These are phyloP conservation scores for Beta lomatogona DNA, from an alignment of 179 eudicot genomes.

Conservation along the genomic window DNA sequence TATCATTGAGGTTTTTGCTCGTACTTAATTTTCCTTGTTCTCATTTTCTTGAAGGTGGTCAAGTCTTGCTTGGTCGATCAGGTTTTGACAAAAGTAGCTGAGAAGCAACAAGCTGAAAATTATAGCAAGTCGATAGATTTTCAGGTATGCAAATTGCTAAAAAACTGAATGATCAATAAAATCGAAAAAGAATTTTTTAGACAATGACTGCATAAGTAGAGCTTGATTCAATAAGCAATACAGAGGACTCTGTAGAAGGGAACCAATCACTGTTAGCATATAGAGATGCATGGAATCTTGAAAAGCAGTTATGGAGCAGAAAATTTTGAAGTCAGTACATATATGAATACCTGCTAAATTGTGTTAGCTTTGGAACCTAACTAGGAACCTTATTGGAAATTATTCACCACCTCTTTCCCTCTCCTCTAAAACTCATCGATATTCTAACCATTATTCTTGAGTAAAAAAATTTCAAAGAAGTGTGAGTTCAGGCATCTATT, in stretches of 20 bases:
- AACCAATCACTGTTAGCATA: neutral
- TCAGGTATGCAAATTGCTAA: slow-evolving; percentile 30
- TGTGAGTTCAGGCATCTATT: neutral
- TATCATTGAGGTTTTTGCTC: neutral
- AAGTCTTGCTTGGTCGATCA: slow-evolving; percentile 32
- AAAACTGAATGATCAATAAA: neutral
- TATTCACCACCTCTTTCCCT: neutral
- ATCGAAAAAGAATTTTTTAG: neutral
- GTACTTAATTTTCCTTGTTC: neutral
- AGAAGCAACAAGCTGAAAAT: slow-evolving; percentile 38
- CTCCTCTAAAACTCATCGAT: neutral
- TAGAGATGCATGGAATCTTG: neutral
- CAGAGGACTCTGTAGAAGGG: neutral
- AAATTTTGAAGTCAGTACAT: neutral
- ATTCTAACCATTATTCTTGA: neutral
- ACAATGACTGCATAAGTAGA: neutral
- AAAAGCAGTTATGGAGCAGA: neutral
- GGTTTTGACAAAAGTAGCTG: slow-evolving; percentile 29
- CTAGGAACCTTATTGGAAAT: neutral
- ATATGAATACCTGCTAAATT: neutral
- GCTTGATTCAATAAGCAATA: neutral
- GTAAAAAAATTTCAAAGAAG: neutral
- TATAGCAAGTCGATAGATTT: slow-evolving; percentile 32
- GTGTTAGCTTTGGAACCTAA: neutral
- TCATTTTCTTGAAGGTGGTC: slow-evolving; percentile 30